Percentiles rank a stretch among this genome's conserved stretches.
phyloP scores from a whole-genome alignment of 768 basidiomycete species.

The Brasilioporus rufonigricans region DNA sequence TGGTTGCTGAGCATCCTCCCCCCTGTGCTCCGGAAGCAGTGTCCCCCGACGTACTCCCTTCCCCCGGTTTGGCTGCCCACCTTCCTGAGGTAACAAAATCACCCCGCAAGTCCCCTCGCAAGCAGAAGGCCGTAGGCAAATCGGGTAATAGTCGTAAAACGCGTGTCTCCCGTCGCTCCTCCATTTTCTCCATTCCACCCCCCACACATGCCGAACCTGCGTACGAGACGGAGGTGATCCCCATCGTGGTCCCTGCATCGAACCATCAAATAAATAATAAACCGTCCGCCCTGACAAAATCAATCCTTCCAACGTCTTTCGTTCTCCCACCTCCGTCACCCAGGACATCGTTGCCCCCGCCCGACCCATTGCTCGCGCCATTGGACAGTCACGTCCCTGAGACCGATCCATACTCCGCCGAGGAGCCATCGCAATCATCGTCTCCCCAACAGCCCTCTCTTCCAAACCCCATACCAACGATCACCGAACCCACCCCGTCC shows the following conservation, averaged over 20 bases:
- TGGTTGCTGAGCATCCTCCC: constrained; percentile 56
- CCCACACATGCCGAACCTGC: constrained; percentile 39
- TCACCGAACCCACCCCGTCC: constrained; percentile 18
- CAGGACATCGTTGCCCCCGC: constrained; percentile 51
- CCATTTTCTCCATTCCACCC: constrained; percentile 36
- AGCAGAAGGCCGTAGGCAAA: constrained; percentile 48
- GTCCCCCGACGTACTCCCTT: constrained; percentile 10
- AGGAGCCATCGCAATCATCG: neutral
- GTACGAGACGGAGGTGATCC: constrained; percentile 54
- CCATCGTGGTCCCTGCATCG: constrained; percentile 27
- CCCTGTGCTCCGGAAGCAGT: constrained; percentile 30
- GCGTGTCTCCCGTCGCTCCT: constrained; percentile 46
- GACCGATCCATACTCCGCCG: neutral
- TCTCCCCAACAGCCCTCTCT: neutral
- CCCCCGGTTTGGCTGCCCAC: constrained; percentile 22
- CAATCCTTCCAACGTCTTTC: constrained; percentile 67
- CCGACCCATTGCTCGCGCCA: constrained; percentile 37
- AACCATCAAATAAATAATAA: constrained; percentile 24
- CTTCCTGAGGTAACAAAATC: constrained; percentile 38
- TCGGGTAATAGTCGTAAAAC: constrained; percentile 44
- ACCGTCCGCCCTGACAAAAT: constrained; percentile 32
- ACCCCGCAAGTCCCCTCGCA: constrained; percentile 43
- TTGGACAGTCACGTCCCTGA: constrained; percentile 21
- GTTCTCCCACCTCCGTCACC: constrained; percentile 80
- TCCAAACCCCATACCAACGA: constrained; percentile 19